A percentile compares a stretch with the other conserved stretches of the same genome.
Evolutionary conservation across 2,329 filamentous ascomycete species (phyloP).

Genomic region (Fusarium nematophilum): DNA sequence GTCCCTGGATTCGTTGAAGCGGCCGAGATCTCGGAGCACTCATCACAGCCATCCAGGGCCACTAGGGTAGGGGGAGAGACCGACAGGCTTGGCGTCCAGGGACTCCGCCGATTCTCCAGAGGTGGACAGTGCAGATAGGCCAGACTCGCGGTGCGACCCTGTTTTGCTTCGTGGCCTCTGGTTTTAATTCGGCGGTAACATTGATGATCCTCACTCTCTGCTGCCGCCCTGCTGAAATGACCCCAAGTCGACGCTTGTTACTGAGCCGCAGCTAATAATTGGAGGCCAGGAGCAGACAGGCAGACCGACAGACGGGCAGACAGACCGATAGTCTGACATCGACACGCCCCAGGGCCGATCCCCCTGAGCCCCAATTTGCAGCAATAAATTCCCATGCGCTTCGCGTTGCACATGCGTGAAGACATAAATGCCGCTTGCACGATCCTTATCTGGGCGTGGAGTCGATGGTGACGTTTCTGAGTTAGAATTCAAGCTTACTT

Average conservation of each 20-base stretch:
- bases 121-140: constrained; percentile 25
- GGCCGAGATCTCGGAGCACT: constrained; percentile 37
- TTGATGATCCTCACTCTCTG: constrained; percentile 20
- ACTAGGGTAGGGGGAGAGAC: constrained; percentile 30
- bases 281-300: neutral
- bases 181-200: constrained; percentile 19
- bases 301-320: no score
- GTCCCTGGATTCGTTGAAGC: constrained; percentile 34
- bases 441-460: constrained; percentile 36
- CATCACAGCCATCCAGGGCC: constrained; percentile 24
- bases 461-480: constrained; percentile 29
- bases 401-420: constrained; percentile 27
- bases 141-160: constrained; percentile 24
- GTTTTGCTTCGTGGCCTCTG: constrained; percentile 13
- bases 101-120: constrained; percentile 14
- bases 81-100: constrained; percentile 39
- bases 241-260: constrained; percentile 1
- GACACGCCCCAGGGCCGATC: constrained; percentile 15
- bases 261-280: no score
- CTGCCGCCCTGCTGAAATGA: constrained; percentile 2
- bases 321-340: constrained; percentile 29
- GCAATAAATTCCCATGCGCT: constrained; percentile 27
- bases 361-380: constrained; percentile 22
- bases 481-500: constrained; percentile 46
- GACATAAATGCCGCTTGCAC: constrained; percentile 23